Percentiles rank a stretch among this genome's conserved stretches.
These are phyloP conservation scores for Stachybotrys elegans DNA, from an alignment of 2,329 filamentous ascomycete species.

Conservation along the genomic window DNA sequence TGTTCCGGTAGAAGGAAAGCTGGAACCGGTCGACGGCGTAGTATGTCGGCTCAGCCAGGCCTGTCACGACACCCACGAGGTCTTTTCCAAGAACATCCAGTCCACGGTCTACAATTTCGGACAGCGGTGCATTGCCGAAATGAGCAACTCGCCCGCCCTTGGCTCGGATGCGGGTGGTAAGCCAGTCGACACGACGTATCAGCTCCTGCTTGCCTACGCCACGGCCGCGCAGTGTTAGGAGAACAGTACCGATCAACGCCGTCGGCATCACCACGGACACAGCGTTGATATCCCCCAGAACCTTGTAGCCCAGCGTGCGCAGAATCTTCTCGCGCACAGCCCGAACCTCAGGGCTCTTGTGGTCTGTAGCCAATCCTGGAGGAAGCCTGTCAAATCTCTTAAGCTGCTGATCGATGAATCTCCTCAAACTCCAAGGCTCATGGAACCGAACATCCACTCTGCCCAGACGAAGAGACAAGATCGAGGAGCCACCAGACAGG, in stretches of 20 bases:
- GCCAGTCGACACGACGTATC: conserved; percentile 83
- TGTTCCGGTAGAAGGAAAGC: conserved; percentile 96
- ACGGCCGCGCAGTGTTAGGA: conserved; percentile 84
- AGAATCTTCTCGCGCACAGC: conserved; percentile 66
- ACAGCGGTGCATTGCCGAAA: conserved; percentile 75
- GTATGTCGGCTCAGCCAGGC: conserved; percentile 84
- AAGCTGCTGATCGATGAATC: conserved; percentile 76
- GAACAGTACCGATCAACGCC: conserved; percentile 86
- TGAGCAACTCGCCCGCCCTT: conserved; percentile 93
- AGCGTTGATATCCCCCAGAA: conserved; percentile 89
- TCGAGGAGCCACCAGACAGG: conserved; percentile 75
- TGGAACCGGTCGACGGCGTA: conserved; percentile 96
- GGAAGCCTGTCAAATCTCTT: conserved; percentile 41
- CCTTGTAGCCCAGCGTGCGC: conserved; percentile 83
- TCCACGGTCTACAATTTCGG: conserved; percentile 80
- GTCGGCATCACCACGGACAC: conserved; percentile 98
- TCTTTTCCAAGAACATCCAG: conserved; percentile 88
- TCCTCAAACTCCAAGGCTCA: conserved; percentile 85
- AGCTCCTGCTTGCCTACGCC: conserved; percentile 87
- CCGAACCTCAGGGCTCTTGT: conserved; percentile 41
- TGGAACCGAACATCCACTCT: conserved; percentile 94
- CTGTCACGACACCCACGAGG: conserved; percentile 74
- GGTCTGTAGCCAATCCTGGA: conserved; percentile 38
- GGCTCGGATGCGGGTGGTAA: conserved; percentile 71
- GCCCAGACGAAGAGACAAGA: conserved; percentile 82